phyloP scores from a whole-genome alignment of 306 rosid species.

The Acmispon strigosus region DNA sequence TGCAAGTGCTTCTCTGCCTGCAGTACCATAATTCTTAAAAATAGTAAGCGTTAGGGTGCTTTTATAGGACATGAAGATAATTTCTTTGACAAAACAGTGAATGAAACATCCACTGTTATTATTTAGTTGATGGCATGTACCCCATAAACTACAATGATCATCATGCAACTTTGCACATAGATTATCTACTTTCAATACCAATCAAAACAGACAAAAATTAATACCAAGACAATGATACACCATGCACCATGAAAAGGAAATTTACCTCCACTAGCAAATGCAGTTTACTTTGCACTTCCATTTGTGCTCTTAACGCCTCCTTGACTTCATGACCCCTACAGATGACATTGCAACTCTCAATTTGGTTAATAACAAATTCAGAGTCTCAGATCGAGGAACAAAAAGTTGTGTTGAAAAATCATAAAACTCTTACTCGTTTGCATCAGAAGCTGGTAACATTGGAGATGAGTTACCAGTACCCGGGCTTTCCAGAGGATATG shows the following conservation, averaged over 20 bases:
- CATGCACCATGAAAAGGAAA: conserved; percentile 7
- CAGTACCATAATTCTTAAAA: conserved; percentile 22
- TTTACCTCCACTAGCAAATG: conserved; percentile 93
- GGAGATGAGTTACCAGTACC: conserved; percentile 65
- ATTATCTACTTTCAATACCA: not conserved
- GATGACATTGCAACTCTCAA: conserved; percentile 12
- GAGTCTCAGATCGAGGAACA: conserved; percentile 3
- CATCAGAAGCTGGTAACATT: conserved; percentile 65
- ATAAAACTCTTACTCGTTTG: conserved; percentile 67
- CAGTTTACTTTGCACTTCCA: conserved; percentile 94
- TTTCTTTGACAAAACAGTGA: not conserved
- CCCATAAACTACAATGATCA: not conserved
- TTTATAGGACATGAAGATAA: not conserved
- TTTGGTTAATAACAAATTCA: conserved; percentile 17
- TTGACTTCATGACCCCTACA: conserved; percentile 91
- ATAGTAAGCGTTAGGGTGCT: conserved; percentile 19
- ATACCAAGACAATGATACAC: conserved; percentile 7
- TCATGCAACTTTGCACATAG: not conserved
- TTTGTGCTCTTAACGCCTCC: conserved; percentile 87
- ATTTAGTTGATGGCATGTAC: not conserved
- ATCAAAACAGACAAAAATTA: not conserved
- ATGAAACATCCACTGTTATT: not conserved
- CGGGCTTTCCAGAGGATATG: conserved; percentile 83
- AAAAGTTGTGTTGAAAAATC: conserved; percentile 7
- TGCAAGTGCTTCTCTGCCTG: conserved; percentile 98